Evolutionary conservation across 2,329 filamentous ascomycete species (phyloP).

Genomic region (Thielaviopsis populi): DNA sequence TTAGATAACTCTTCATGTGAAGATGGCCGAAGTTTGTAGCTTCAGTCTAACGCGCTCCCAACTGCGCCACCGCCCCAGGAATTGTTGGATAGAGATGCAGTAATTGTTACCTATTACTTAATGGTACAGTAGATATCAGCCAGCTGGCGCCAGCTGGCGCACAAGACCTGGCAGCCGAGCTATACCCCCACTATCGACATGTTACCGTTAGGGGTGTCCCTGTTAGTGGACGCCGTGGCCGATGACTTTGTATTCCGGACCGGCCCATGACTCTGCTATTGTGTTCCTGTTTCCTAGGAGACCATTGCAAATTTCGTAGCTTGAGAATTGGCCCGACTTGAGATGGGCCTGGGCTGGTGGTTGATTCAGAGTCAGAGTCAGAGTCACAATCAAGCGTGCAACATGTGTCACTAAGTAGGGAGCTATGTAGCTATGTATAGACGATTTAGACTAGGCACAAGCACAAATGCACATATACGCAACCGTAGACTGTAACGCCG

Average conservation of each 20-base stretch:
- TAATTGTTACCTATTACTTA: neutral
- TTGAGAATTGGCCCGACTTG: too few relatives aligned
- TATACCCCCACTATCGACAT: neutral
- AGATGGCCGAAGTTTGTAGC: conserved; percentile 14
- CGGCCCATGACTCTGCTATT: neutral
- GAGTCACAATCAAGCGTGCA: neutral
- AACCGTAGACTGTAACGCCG: neutral
- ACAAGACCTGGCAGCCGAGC: neutral
- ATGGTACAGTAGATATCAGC: too few relatives aligned
- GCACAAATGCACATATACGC: too few relatives aligned
- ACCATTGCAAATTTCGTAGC: neutral
- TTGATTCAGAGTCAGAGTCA: neutral
- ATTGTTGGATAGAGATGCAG: neutral
- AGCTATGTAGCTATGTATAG: too few relatives aligned
- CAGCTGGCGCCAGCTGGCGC: neutral
- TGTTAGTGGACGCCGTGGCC: neutral
- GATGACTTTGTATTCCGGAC: neutral
- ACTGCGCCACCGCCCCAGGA: conserved; percentile 16
- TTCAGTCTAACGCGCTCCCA: conserved; percentile 18
- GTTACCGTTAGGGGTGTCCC: neutral
- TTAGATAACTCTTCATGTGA: conserved; percentile 14
- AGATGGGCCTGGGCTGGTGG: neutral
- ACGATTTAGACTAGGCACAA: too few relatives aligned
- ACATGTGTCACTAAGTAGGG: neutral
- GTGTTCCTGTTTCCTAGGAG: neutral